Evolutionary conservation across 148 eudicot species (phyloP), one percentile per base, ranked within the genome.

Genomic region (Fagopyrum homotropicum): DNA sequence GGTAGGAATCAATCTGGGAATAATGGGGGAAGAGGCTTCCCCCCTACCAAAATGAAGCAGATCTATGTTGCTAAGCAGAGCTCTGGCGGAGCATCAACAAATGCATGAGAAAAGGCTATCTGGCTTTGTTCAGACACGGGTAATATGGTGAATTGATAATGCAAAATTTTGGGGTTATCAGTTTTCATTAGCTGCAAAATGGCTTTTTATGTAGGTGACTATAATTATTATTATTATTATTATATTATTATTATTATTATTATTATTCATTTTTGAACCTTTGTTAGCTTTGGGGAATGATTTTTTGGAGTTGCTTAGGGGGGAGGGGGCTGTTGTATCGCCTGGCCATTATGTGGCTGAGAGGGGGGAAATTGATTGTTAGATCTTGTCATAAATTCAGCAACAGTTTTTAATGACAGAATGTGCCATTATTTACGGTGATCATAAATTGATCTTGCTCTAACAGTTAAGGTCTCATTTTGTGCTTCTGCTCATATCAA

Each of bases 1-100:
- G 97, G 90, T 78, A 82, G 92, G 79, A 89, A 83, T 82, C 86
- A 88, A 19, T 87, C 90, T 17, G 29, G 79, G 11, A 87, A 85
- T 59, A 87, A 85, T 59, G 76, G 85, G 12, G 98, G 90, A n/a
- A 88, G 88, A 82, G 82, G 76, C 73, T 86, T 81, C 51, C 84
- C 89, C 52, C 66, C 81, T 14, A 52, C 90, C 19, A 95, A 92
- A 76, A 80, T 92, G 73, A 95, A 90, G 79, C 99, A 95, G 79
- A 83, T 95, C 50, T 95, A 95, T 73, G 99, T 95, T 74, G 90
- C 98, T 52, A 95, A 95, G 81, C 99, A 89, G 83, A 84, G 81
- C 63, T 72, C 79, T 46, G 14, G 74, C 45, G 93, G 85, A 74
- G 73, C 80, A 74, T 83, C 89, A 54, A 55, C 81, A 60, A 72